phyloP scores from a whole-genome alignment of 2,329 filamentous ascomycete genomes.

The Ceratocystis cubensis region DNA sequence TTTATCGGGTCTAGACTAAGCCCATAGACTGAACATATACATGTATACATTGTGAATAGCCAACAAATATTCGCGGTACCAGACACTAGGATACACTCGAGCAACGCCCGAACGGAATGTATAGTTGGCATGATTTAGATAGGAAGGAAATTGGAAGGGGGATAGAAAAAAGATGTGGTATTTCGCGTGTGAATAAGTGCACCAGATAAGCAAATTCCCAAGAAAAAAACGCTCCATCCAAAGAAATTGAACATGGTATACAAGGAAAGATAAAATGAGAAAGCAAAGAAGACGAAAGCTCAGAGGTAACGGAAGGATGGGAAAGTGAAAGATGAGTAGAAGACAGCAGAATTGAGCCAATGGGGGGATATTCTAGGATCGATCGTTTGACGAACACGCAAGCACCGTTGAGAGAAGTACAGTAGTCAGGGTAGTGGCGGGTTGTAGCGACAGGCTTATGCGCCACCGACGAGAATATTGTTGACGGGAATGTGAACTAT shows the following conservation, averaged over 20 bases:
- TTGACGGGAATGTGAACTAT: slow-evolving; percentile 57
- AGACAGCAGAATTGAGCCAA: background rate
- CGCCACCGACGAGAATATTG: slow-evolving; percentile 56
- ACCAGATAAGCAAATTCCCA: slow-evolving; percentile 11
- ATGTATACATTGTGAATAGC: no score
- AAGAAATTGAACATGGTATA: slow-evolving; percentile 14
- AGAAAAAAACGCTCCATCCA: slow-evolving; percentile 17
- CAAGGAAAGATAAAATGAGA: background rate
- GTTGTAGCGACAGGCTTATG: slow-evolving; percentile 32
- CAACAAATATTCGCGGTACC: no score
- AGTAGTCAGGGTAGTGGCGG: no score
- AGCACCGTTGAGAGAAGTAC: no score
- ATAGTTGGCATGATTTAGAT: background rate
- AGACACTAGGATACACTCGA: no score
- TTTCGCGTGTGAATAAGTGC: background rate
- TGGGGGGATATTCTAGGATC: background rate
- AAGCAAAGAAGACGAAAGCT: background rate
- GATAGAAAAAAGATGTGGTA: background rate
- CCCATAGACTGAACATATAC: no score
- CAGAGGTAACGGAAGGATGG: background rate
- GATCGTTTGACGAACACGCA: no score
- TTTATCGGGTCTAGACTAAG: no score
- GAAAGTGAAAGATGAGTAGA: background rate
- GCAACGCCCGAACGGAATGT: background rate
- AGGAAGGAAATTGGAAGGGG: background rate